Evolutionary conservation across 75 land plant genomes (phyloP).

Genomic region (Sequoia sempervirens): DNA sequence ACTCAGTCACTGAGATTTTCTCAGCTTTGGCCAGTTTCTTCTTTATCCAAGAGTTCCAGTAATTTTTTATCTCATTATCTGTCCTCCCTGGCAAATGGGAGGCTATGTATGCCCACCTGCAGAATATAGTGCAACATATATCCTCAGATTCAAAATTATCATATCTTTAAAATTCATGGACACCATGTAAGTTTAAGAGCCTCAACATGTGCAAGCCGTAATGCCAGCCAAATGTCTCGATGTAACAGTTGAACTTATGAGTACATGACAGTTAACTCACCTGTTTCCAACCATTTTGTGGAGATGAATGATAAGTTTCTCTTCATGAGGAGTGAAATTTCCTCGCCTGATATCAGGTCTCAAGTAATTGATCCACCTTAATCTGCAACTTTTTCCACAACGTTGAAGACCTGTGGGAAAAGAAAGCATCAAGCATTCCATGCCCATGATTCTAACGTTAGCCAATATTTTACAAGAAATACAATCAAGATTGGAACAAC

Average conservation of each 20-base stretch:
- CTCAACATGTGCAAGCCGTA: neutral
- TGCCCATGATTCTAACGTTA: neutral
- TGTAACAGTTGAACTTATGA: neutral
- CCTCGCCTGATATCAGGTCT: constrained; percentile 29
- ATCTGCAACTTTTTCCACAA: constrained; percentile 34
- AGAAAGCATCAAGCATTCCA: neutral
- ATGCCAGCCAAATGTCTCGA: neutral
- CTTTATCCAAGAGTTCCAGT: constrained; percentile 60
- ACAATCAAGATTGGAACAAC: neutral
- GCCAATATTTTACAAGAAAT: neutral
- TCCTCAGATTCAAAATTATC: neutral
- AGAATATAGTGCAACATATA: neutral
- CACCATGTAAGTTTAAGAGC: neutral
- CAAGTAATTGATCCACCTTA: constrained; percentile 27
- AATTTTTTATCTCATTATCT: constrained; percentile 54
- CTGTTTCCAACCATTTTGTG: constrained; percentile 23
- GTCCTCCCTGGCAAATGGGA: constrained; percentile 26
- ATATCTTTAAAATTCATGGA: neutral
- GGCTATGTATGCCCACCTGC: constrained; percentile 11
- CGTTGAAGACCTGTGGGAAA: constrained; percentile 20
- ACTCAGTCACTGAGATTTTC: neutral
- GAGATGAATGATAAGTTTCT: constrained; percentile 24
- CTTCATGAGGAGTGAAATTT: constrained; percentile 22
- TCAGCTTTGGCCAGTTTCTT: constrained; percentile 34
- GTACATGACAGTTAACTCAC: constrained; percentile 2